These are phyloP conservation scores for Botrytis sinoallii DNA, from an alignment of 2,329 filamentous ascomycete species.

Conservation along the genomic window DNA sequence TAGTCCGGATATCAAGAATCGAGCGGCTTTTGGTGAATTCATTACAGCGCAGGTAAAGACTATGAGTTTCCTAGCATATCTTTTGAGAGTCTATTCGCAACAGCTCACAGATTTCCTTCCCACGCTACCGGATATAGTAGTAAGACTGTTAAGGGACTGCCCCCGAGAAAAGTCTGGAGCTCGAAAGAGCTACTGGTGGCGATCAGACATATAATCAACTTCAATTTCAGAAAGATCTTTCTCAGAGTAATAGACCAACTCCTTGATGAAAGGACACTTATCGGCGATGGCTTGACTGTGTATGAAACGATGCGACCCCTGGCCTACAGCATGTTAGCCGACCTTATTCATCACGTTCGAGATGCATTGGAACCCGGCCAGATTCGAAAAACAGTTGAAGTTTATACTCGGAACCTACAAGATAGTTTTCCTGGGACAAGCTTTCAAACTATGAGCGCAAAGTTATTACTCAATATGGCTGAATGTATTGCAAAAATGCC, in stretches of 20 bases:
- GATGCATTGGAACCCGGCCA: slow-evolving; percentile 86
- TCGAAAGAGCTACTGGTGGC: slow-evolving; percentile 89
- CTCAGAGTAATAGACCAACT: slow-evolving; percentile 91
- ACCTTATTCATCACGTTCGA: slow-evolving; percentile 94
- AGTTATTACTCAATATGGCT: slow-evolving; percentile 94
- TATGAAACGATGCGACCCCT: slow-evolving; percentile 95
- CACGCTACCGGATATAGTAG: slow-evolving; percentile 81
- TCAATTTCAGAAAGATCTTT: slow-evolving; percentile 96
- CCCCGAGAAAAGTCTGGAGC: slow-evolving; percentile 91
- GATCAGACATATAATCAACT: slow-evolving; percentile 98
- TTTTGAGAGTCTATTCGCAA: slow-evolving; percentile 82
- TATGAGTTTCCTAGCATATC: slow-evolving; percentile 96
- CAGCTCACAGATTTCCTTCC: slow-evolving; percentile 86
- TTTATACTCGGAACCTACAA: slow-evolving; percentile 94
- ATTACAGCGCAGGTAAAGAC: slow-evolving; percentile 98
- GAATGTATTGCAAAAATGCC: slow-evolving; percentile 94
- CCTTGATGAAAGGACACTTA: slow-evolving; percentile 87
- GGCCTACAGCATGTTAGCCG: slow-evolving; percentile 97
- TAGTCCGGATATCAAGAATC: slow-evolving; percentile 88
- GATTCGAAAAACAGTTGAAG: slow-evolving; percentile 92
- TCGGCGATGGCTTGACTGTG: slow-evolving; percentile 92
- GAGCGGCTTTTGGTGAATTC: slow-evolving; percentile 92
- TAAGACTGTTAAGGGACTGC: slow-evolving; percentile 88
- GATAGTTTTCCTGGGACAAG: slow-evolving; percentile 96
- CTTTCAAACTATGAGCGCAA: slow-evolving; percentile 99